These are phyloP conservation scores for Auricularia sp. DNA, from an alignment of 768 basidiomycete species.

Conservation along the genomic window DNA sequence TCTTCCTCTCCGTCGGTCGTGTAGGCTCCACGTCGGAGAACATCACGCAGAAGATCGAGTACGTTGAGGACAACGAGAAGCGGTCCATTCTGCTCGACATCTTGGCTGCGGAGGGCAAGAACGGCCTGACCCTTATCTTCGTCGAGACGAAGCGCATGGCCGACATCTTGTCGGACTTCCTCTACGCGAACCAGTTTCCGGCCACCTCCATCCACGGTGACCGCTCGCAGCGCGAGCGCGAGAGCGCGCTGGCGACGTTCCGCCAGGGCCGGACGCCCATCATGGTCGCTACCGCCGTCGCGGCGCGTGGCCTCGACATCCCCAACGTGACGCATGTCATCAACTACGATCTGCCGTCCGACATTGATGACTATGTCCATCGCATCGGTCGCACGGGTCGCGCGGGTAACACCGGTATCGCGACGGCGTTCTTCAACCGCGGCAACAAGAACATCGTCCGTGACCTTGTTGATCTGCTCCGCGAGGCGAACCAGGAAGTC, in stretches of 20 bases:
- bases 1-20: constrained; percentile 97
- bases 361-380: constrained; percentile 99
- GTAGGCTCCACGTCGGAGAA: constrained; percentile 99
- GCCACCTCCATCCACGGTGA: constrained; percentile 99
- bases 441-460: constrained; percentile 88
- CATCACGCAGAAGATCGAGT: constrained; percentile 98
- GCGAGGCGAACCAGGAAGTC: constrained; percentile 94
- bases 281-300: constrained; percentile 96
- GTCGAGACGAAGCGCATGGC: constrained; percentile 99
- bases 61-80: constrained; percentile 95
- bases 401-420: constrained; percentile 93
- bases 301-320: constrained; percentile 97
- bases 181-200: constrained; percentile 69
- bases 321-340: constrained; percentile 98
- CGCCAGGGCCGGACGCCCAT: constrained; percentile 90
- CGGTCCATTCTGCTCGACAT: constrained; percentile 93
- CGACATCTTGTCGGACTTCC: constrained; percentile 94
- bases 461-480: constrained; percentile 85
- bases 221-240: constrained; percentile 94
- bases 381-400: constrained; percentile 97
- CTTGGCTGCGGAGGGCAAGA: constrained; percentile 63
- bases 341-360: constrained; percentile 95
- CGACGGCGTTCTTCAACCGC: constrained; percentile 93
- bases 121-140: constrained; percentile 85
- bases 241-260: constrained; percentile 92